Evolutionary conservation across 441 rosid species (phyloP).

Genomic region (Cnidoscolus chayamansa): DNA sequence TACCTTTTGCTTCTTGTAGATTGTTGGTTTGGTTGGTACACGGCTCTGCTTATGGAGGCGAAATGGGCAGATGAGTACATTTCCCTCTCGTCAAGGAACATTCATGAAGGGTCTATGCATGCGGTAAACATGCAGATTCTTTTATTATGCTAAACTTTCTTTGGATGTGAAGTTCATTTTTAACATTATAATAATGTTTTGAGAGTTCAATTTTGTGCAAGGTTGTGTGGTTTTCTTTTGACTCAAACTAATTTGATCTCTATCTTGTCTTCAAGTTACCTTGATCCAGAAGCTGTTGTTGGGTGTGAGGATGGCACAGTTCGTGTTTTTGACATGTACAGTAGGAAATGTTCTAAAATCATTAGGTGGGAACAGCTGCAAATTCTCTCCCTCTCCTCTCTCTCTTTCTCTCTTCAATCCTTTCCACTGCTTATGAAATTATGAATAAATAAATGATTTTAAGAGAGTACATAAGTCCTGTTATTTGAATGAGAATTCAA

Average conservation of each 20-base stretch:
- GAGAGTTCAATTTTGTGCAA: not conserved
- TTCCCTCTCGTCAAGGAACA: constrained; percentile 69
- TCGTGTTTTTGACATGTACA: constrained; percentile 87
- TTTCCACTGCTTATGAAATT: not conserved
- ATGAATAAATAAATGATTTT: not conserved
- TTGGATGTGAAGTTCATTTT: not conserved
- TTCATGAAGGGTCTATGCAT: constrained; percentile 69
- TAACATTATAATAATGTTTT: not conserved
- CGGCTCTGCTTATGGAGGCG: constrained; percentile 83
- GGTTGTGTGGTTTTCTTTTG: not conserved
- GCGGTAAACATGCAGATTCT: constrained; percentile 49
- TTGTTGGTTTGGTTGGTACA: constrained; percentile 80
- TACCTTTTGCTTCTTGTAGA: constrained; percentile 33
- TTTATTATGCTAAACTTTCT: not conserved
- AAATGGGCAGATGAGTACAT: constrained; percentile 60
- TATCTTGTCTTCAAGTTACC: constrained; percentile 43
- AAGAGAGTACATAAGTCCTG: not conserved
- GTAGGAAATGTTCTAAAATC: constrained; percentile 71
- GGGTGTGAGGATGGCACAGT: constrained; percentile 92
- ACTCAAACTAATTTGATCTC: constrained; percentile 13
- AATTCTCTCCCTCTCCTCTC: not conserved
- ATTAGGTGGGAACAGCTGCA: constrained; percentile 42
- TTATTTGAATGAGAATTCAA: not conserved
- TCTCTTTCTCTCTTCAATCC: not conserved
- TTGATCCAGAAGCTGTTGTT: constrained; percentile 86